Evolutionary conservation across 345 rosid species (phyloP).

Genomic region (Murraya paniculata): DNA sequence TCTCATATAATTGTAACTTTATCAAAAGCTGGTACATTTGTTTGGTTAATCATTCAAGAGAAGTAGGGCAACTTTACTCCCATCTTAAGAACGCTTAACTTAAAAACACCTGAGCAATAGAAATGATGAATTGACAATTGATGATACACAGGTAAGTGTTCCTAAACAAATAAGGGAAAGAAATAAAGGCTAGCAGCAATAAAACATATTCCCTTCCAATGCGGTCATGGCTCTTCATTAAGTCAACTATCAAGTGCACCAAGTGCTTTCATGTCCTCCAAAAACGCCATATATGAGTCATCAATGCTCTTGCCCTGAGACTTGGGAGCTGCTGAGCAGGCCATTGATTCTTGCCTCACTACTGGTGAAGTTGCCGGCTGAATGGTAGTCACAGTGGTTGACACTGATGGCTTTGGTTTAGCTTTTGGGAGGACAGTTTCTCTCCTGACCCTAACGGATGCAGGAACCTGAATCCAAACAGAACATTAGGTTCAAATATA

Average conservation of each 20-base stretch:
- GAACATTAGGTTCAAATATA: neutral
- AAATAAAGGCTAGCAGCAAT: conserved; percentile 4
- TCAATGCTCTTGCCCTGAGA: conserved; percentile 77
- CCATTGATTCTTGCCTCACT: conserved; percentile 45
- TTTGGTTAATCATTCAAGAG: neutral
- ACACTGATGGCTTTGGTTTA: conserved; percentile 54
- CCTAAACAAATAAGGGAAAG: neutral
- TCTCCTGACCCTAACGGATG: conserved; percentile 93
- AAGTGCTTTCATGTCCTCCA: conserved; percentile 98
- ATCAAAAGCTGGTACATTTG: neutral
- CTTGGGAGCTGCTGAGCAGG: conserved; percentile 49
- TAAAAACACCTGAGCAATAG: neutral
- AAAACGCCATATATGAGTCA: conserved; percentile 80
- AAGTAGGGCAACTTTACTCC: neutral
- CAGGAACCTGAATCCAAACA: conserved; percentile 67
- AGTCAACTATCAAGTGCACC: conserved; percentile 86
- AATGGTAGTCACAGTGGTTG: conserved; percentile 25
- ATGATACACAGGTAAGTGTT: neutral
- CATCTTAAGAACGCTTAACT: neutral
- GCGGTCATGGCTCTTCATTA: neutral
- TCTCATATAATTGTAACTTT: neutral
- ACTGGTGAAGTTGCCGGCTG: conserved; percentile 45
- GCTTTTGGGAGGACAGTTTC: conserved; percentile 63
- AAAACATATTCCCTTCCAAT: neutral
- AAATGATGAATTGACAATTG: neutral